These are phyloP conservation scores for Fusarium sp. DNA, from an alignment of 2,329 filamentous ascomycete species.

Conservation along the genomic window DNA sequence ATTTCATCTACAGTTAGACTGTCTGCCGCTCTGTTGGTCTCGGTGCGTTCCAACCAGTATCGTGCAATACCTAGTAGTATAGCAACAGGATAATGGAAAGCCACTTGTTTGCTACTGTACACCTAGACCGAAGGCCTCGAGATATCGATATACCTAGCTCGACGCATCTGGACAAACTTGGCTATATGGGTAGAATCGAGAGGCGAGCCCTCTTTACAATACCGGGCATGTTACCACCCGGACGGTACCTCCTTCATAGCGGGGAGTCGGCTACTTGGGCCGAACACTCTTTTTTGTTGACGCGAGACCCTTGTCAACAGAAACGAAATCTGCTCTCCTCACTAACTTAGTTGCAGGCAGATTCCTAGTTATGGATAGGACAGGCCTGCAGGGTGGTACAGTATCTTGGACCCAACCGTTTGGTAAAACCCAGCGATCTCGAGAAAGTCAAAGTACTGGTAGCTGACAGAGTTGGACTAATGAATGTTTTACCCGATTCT, in stretches of 20 bases:
- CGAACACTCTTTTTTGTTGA: conserved; percentile 25
- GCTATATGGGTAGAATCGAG: neutral
- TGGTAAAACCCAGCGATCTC: conserved; percentile 21
- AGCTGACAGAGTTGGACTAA: conserved; percentile 8
- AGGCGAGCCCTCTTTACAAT: neutral
- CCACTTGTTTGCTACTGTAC: conserved; percentile 3
- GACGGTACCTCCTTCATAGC: conserved; percentile 16
- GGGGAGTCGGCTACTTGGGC: conserved; percentile 26
- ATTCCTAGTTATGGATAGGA: neutral
- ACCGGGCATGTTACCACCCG: neutral
- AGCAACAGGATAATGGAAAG: neutral
- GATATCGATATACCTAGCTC: conserved; percentile 10
- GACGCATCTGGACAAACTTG: neutral
- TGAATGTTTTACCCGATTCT: neutral
- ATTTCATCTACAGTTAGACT: neutral
- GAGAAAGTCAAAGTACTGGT: neutral
- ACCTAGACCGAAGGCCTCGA: conserved; percentile 9
- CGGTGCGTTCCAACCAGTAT: neutral
- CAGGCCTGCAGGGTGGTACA: neutral
- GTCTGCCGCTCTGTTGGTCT: neutral
- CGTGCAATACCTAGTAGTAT: neutral
- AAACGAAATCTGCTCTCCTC: conserved; percentile 1
- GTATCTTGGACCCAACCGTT: conserved; percentile 27
- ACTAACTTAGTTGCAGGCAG: neutral
- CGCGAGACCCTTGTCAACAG: conserved; percentile 6